Evolutionary conservation across 768 basidiomycete species (phyloP).

Genomic region (Lentinula sp.): DNA sequence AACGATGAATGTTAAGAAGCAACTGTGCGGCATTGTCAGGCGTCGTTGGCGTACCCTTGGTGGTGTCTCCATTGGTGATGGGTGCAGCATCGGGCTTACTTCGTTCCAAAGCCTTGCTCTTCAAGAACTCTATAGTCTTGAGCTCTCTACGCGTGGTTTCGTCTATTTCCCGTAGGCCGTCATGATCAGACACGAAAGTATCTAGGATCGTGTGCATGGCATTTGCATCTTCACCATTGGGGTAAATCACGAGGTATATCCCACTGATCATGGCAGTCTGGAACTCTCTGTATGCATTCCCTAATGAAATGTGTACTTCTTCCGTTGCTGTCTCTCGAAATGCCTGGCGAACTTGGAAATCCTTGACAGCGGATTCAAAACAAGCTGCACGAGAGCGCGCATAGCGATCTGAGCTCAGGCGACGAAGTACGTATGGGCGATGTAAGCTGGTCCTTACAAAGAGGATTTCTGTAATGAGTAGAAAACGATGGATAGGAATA

Average conservation of each 20-base stretch:
- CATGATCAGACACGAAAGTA: conserved; percentile 66
- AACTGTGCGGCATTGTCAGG: conserved; percentile 46
- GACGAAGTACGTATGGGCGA: conserved; percentile 82
- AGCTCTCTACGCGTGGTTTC: conserved; percentile 79
- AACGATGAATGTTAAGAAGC: conserved; percentile 40
- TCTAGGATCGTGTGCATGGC: conserved; percentile 79
- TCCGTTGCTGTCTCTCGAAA: conserved; percentile 58
- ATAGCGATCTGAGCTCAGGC: conserved; percentile 75
- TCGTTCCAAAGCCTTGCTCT: conserved; percentile 58
- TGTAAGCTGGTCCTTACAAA: conserved; percentile 82
- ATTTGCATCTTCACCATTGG: conserved; percentile 58
- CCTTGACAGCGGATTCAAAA: conserved; percentile 86
- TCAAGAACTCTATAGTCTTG: conserved; percentile 80
- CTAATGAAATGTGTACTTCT: conserved; percentile 63
- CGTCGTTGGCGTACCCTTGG: conserved; percentile 11
- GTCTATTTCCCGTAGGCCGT: conserved; percentile 63
- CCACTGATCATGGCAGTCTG: conserved; percentile 88
- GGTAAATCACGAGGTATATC: conserved; percentile 79
- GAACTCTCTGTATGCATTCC: conserved; percentile 83
- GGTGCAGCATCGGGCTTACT: conserved; percentile 20
- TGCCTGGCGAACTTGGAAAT: conserved; percentile 71
- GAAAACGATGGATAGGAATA: conserved; percentile 80
- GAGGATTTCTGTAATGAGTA: conserved; percentile 84
- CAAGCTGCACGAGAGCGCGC: conserved; percentile 77
- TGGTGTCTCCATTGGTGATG: conserved; percentile 18